Percentiles rank a stretch among this genome's conserved stretches.
Conservation (phyloP, 2,329 filamentous ascomycete species). For the Phoma sp. region DNA sequence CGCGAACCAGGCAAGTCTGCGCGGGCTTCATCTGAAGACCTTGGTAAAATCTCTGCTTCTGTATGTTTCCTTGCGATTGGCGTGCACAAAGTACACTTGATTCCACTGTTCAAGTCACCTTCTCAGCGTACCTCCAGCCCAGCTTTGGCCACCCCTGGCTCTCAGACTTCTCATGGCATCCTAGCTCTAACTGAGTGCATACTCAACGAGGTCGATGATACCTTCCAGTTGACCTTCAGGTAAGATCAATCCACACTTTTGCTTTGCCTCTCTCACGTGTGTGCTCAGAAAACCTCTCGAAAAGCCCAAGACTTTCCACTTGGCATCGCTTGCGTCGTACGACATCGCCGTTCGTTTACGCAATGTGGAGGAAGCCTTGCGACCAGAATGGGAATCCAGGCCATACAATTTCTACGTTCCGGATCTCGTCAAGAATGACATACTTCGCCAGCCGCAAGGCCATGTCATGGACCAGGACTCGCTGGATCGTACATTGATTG, state of each 20-base stretch:
- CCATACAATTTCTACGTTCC: slow-evolving; percentile 69
- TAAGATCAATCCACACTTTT: slow-evolving; percentile 29
- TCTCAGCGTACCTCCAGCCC: slow-evolving; percentile 61
- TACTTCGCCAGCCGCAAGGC: slow-evolving; percentile 43
- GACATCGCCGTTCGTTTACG: slow-evolving; percentile 69
- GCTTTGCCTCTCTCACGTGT: slow-evolving; percentile 8
- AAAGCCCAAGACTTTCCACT: slow-evolving; percentile 60
- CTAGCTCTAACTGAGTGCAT: slow-evolving; percentile 66
- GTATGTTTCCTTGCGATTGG: slow-evolving; percentile 73
- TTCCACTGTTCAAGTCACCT: slow-evolving; percentile 66
- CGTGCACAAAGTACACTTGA: slow-evolving; percentile 71
- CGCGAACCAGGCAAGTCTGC: slow-evolving; percentile 63
- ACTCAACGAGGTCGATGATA: slow-evolving; percentile 68
- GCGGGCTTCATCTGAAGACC: slow-evolving; percentile 68
- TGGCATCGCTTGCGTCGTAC: slow-evolving; percentile 68
- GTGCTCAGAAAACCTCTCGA: slow-evolving; percentile 59
- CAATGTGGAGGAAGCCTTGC: slow-evolving; percentile 66
- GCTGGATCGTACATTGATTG: slow-evolving; percentile 70
- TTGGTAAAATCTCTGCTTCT: slow-evolving; percentile 67
- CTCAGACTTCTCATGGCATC: slow-evolving; percentile 65
- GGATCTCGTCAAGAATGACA: slow-evolving; percentile 48
- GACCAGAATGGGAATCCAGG: slow-evolving; percentile 69
- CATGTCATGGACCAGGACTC: slow-evolving; percentile 65
- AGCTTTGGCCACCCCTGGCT: slow-evolving; percentile 58
- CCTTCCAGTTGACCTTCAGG: slow-evolving; percentile 69